Conservation (phyloP, 345 rosid genomes). For the Gossypium anomalum region DNA sequence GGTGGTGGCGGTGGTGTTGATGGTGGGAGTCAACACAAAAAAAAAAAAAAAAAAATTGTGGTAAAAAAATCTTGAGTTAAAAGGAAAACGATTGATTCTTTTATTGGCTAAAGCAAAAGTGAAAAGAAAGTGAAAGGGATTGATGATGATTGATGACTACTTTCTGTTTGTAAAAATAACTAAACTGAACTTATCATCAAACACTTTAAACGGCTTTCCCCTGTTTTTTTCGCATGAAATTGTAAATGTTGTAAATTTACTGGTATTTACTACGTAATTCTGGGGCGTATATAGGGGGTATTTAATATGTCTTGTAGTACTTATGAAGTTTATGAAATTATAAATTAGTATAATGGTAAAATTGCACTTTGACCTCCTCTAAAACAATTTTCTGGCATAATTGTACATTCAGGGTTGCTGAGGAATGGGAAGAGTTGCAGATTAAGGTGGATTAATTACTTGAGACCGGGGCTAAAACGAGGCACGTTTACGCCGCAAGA, state of each 20-base stretch:
- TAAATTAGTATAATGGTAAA: too few relatives aligned
- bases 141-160: slow-evolving; percentile 1
- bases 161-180: slow-evolving; percentile 1
- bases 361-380: too few relatives aligned
- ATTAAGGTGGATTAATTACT: slow-evolving; percentile 89
- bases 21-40: background rate
- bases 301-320: background rate
- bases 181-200: slow-evolving; percentile 15
- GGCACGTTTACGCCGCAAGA: slow-evolving; percentile 57
- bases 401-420: slow-evolving; percentile 50
- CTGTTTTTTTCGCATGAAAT: background rate
- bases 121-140: background rate
- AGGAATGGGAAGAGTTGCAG: slow-evolving; percentile 98
- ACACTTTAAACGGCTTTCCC: background rate
- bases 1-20: background rate
- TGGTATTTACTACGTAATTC: too few relatives aligned
- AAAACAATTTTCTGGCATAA: too few relatives aligned
- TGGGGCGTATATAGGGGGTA: background rate
- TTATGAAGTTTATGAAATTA: background rate
- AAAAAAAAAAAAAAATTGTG: background rate
- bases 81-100: slow-evolving; percentile 2
- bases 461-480: slow-evolving; percentile 81
- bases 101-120: background rate
- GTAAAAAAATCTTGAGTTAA: slow-evolving; percentile 7
- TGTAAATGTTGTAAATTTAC: background rate